These are phyloP conservation scores for Xylariaceae sp. DNA, from an alignment of 2,329 filamentous ascomycete species.

Conservation along the genomic window DNA sequence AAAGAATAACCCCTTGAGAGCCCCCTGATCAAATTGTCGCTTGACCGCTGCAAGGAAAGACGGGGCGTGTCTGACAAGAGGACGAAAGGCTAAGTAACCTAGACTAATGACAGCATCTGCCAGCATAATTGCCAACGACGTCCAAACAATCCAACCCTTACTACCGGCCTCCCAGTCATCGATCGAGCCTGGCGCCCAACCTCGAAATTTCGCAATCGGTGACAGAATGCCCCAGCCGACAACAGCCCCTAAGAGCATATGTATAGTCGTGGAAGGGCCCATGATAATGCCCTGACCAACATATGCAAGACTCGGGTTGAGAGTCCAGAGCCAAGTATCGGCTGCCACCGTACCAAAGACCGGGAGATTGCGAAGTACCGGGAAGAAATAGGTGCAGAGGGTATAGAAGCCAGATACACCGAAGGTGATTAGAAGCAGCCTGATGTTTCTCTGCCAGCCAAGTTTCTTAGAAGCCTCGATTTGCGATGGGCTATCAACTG, in stretches of 20 bases:
- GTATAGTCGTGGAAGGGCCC: constrained; percentile 91
- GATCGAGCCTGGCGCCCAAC: constrained; percentile 88
- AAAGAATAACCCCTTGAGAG: constrained; percentile 28
- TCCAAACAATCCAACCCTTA: constrained; percentile 99
- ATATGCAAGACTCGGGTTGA: constrained; percentile 97
- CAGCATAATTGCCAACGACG: constrained; percentile 94
- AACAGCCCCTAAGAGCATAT: constrained; percentile 90
- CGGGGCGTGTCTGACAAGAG: constrained; percentile 54
- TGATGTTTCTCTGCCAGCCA: constrained; percentile 53
- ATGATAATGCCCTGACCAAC: constrained; percentile 98
- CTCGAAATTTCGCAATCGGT: constrained; percentile 79
- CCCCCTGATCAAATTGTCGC: constrained; percentile 25
- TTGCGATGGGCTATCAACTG: constrained; percentile 30
- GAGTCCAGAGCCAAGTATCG: constrained; percentile 85
- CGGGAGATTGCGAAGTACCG: constrained; percentile 81
- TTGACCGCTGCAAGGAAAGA: constrained; percentile 24
- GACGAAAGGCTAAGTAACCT: constrained; percentile 72
- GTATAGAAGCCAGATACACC: constrained; percentile 68
- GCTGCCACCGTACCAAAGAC: constrained; percentile 78
- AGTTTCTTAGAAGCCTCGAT: constrained; percentile 42
- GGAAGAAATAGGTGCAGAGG: constrained; percentile 86
- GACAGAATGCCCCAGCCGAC: constrained; percentile 91
- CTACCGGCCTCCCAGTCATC: constrained; percentile 89
- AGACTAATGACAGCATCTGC: constrained; percentile 90
- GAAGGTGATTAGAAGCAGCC: constrained; percentile 60